Conservation (phyloP, 2,329 filamentous ascomycete genomes). For the Aspergillaceae sp. region DNA sequence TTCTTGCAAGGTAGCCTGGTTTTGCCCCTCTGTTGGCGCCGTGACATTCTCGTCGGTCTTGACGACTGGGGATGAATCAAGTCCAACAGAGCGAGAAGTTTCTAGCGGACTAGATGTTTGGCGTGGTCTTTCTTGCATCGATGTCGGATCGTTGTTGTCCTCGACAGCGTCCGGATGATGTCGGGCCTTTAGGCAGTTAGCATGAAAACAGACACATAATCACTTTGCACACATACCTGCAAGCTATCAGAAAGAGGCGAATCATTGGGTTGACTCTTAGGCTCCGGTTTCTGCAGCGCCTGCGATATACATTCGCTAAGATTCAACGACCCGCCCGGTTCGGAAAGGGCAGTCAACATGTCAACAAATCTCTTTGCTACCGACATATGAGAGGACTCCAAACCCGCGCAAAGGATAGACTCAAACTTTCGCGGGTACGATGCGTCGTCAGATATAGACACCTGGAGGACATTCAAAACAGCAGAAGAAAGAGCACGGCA, state of each 20-base stretch:
- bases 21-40: constrained; percentile 10
- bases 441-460: constrained; percentile 17
- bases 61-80: constrained; percentile 23
- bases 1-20: constrained; percentile 9
- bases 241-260: constrained; percentile 33
- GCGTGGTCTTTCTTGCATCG: constrained; percentile 7
- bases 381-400: constrained; percentile 44
- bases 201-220: neutral
- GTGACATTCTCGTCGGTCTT: constrained; percentile 8
- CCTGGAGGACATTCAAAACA: constrained; percentile 24
- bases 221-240: constrained; percentile 9
- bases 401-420: constrained; percentile 43
- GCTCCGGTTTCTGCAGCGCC: constrained; percentile 53
- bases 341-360: constrained; percentile 65
- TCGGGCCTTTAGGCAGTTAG: neutral
- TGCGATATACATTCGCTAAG: constrained; percentile 59
- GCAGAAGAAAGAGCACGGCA: constrained; percentile 25
- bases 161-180: neutral
- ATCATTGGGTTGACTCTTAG: constrained; percentile 44
- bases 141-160: neutral
- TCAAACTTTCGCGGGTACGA: constrained; percentile 45
- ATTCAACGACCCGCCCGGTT: constrained; percentile 47
- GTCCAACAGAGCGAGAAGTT: constrained; percentile 5
- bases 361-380: constrained; percentile 46
- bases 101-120: constrained; percentile 9